Evolutionary conservation across 345 rosid species (phyloP), one percentile per base, ranked within the genome.

Genomic region (Geranium rotundifolium): DNA sequence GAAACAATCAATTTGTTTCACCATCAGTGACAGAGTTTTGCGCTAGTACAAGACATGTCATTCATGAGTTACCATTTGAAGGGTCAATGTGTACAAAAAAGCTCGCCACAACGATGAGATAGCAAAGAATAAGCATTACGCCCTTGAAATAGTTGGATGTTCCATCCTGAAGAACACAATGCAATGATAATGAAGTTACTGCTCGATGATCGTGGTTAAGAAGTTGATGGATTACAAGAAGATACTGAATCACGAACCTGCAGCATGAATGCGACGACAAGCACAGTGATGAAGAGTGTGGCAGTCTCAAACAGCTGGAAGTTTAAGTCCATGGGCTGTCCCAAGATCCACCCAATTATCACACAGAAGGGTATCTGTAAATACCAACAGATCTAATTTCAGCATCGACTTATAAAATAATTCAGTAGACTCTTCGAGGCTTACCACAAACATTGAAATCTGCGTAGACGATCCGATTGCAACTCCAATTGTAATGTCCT

Each of bases 381-480:
- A 29, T 58, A 17, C 30, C 59, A 65, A 65, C n/a, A 12, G 17
- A 17, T 17, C 19, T 29, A 19, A 62, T 17, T 17, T n/a, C 29
- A 7, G 23, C 23, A 34, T 34, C 41, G 19, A 15, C 5, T 62
- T 17, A 18, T 16, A 46, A 19, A 14, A 62, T 19, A 31, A 62
- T 39, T 15, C 16, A 49, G 30, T 16, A 62, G 7, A 46, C 15
- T 18, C 2, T 16, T 49, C 13, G 29, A 16, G 29, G 29, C 72
- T 41, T 56, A 79, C 83, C 81, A 69, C 77, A 63, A 82, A 82
- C 81, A 82, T 82, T 17, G 78, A 71, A 57, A 82, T 82, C 69
- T 73, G 83, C 8, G 86, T 82, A 34, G 81, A 82, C 29, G 86
- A 82, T 41, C 86, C 83, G 56, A 82, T 79, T 50, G 86, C 86